These are phyloP conservation scores for Colletotrichum lentis DNA, from an alignment of 2,329 filamentous ascomycete species.

Conservation along the genomic window DNA sequence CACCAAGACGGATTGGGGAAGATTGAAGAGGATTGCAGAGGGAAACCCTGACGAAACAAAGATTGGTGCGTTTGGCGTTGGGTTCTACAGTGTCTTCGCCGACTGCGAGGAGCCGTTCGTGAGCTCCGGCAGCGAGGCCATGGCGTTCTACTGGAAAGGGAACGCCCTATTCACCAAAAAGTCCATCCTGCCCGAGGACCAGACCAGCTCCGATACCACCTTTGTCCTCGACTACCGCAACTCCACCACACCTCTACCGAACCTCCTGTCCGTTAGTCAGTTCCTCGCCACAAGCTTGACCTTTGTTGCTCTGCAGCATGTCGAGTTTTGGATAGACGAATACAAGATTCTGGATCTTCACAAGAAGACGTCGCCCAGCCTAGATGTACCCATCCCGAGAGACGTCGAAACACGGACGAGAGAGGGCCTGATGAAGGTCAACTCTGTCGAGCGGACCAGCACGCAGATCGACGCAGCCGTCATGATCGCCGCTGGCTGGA, in stretches of 20 bases:
- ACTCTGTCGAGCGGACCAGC: conserved; percentile 81
- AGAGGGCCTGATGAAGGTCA: conserved; percentile 88
- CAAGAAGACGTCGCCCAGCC: conserved; percentile 86
- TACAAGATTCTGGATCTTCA: conserved; percentile 79
- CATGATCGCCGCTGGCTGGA: conserved; percentile 89
- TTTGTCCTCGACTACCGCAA: conserved; percentile 96
- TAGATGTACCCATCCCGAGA: conserved; percentile 75
- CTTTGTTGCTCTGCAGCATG: conserved; percentile 86
- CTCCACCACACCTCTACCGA: conserved; percentile 83
- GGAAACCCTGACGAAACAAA: conserved; percentile 99
- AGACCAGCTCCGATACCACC: conserved; percentile 77
- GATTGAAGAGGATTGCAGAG: conserved; percentile 96
- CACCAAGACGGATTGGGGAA: conserved; percentile 87
- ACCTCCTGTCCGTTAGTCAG: conserved; percentile 84
- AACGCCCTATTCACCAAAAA: conserved; percentile 95
- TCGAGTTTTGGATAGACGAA: conserved; percentile 92
- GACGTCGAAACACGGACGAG: conserved; percentile 84
- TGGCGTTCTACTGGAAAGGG: conserved; percentile 99
- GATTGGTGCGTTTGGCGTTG: conserved; percentile 97
- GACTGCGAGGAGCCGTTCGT: conserved; percentile 98
- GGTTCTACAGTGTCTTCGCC: conserved; percentile 98
- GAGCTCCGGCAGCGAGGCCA: conserved; percentile 88
- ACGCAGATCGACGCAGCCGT: conserved; percentile 91
- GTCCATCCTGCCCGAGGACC: conserved; percentile 73
- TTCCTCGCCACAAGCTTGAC: conserved; percentile 95